Base-by-base conservation (phyloP, 2,329 filamentous ascomycete genomes). In the Aspergillus cejpii region DNA sequence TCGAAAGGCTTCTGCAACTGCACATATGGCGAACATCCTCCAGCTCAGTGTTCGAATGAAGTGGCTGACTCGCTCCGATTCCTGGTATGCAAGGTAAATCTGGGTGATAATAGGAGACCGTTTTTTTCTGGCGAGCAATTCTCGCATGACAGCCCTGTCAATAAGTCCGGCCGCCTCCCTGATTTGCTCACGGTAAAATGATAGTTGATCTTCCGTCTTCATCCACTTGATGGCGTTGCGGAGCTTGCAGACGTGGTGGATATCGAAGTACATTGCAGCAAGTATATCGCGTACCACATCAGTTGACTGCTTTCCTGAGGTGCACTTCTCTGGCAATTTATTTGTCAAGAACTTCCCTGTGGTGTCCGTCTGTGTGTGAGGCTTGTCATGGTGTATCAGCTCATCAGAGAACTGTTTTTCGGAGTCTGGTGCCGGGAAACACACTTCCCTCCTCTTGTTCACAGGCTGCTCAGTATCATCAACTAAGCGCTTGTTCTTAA, bases 21-120 rank as follows among this genome's bases (percentile, higher is more conserved):
- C 46, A 19, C 53, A 60, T 14, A 61, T 59, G 14, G 52, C 41
- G 17, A 56, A 49, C 1, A 57, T 33, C 20, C 43, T 50, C 56
- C 56, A 61, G 5, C 47, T 51, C 6, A 50, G 24, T 7, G 17
- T 29, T 15, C 38, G 14, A 23, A 58, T 12, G 29, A 34, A 27
- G 7, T 47, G 17, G 19, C 28, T 8, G 40, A 44, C 43, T 39
- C 27, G 28, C 3, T 28, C 29, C 4, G 31, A 8, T 34, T 34
- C 31, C 31, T 34, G 31, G 14, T 20, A 11, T 11, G 31, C 15
- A 6, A 2, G 3, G 15, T 34, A 19, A 19, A 15, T 20, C 15
- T 37, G 20, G 36, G 40, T 41, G 15, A 28, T 28, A 33, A 44
- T 11, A 33, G 15, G 8, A 12, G 11, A 11, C n/a, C 15, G 17